These are phyloP conservation scores for Zanthoxylum bungeanum DNA, from an alignment of 345 rosid genomes.

Conservation along the genomic window DNA sequence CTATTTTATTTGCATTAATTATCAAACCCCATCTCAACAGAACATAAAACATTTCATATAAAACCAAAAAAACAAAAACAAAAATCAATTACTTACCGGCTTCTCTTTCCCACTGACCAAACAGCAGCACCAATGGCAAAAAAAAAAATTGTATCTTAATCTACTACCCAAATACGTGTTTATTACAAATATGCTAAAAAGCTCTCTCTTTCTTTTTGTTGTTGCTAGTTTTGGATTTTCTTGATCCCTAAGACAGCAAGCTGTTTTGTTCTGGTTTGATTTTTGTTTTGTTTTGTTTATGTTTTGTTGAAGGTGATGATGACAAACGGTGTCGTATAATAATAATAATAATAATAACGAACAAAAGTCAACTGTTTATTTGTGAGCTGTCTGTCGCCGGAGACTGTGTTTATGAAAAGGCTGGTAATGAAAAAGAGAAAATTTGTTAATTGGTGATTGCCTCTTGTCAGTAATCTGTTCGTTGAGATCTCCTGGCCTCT, in stretches of 20 bases:
- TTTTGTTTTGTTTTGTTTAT: not conserved
- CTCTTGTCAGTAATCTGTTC: not conserved
- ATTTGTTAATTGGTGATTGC: not conserved
- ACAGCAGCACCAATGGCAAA: conserved; percentile 8
- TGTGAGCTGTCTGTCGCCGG: not conserved
- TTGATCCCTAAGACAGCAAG: not conserved
- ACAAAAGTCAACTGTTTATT: not conserved
- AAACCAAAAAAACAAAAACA: conserved; percentile 8
- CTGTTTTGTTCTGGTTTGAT: not conserved
- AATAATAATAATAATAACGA: not conserved
- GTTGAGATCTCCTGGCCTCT: not conserved
- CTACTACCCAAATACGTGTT: not conserved
- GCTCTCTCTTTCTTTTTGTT: not conserved
- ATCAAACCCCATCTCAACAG: conserved; percentile 31
- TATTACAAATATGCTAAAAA: not conserved
- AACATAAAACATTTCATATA: conserved; percentile 18
- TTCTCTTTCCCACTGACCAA: conserved; percentile 23
- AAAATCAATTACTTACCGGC: not conserved
- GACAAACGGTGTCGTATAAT: conserved; percentile 21
- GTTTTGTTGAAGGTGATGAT: not conserved
- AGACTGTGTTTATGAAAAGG: not conserved
- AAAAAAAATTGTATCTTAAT: not conserved
- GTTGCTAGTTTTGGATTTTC: not conserved
- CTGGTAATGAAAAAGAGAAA: not conserved
- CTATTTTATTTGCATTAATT: conserved; percentile 43